Percentiles rank a stretch among this genome's conserved stretches.
phyloP scores from a whole-genome alignment of 306 rosid genomes.

The Cucumis melo region DNA sequence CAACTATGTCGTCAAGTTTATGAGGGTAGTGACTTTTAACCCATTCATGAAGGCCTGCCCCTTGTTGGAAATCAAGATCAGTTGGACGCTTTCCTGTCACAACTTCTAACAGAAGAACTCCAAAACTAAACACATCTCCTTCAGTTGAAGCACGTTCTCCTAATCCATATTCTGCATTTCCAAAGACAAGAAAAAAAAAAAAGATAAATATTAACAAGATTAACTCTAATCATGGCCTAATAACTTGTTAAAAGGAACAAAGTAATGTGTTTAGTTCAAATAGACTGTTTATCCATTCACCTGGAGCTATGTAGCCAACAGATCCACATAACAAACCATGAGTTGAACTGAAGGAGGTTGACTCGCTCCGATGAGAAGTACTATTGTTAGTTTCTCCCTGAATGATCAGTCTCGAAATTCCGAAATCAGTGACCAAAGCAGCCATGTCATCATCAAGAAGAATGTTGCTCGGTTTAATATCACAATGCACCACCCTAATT shows the following conservation, averaged over 20 bases:
- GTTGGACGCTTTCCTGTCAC: conserved; percentile 68
- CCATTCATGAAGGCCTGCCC: conserved; percentile 77
- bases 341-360: conserved; percentile 49
- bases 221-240: neutral
- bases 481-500: conserved; percentile 70
- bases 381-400: conserved; percentile 15
- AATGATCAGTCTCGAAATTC: conserved; percentile 59
- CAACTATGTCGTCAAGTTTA: conserved; percentile 37
- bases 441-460: conserved; percentile 72
- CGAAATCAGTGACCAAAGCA: conserved; percentile 89
- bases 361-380: conserved; percentile 9
- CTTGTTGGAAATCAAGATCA: conserved; percentile 44
- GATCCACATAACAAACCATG: conserved; percentile 75
- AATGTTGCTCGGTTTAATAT: conserved; percentile 90
- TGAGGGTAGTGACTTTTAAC: conserved; percentile 48
- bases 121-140: conserved; percentile 83
- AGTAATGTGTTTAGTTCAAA: neutral
- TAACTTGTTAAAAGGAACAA: no score
- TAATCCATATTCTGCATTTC: conserved; percentile 64
- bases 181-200: neutral
- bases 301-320: conserved; percentile 89
- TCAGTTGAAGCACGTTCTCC: conserved; percentile 58
- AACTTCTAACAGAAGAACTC: conserved; percentile 65
- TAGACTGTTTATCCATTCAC: conserved; percentile 17
- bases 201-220: neutral